Percentiles rank a stretch among this genome's conserved stretches.
These are phyloP conservation scores for Moesziomyces sp. DNA, from an alignment of 1,284 basidiomycete species.

Conservation along the genomic window DNA sequence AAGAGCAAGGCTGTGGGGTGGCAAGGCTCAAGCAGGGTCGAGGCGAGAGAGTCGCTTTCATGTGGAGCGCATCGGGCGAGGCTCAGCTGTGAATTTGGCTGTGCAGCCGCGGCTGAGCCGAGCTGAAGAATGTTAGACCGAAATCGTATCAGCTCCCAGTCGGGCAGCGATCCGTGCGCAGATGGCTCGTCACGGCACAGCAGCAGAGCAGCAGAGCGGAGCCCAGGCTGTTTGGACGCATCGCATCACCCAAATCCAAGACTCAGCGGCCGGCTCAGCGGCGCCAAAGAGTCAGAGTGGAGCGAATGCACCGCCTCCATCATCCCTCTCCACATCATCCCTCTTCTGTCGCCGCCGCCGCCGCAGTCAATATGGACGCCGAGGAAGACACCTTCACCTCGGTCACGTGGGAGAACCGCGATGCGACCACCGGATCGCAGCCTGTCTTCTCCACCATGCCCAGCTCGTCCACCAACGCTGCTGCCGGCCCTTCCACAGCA, in stretches of 20 bases:
- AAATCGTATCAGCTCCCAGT: too few species aligned
- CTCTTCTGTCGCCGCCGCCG: neutral
- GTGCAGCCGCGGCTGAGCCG: conserved; percentile 11
- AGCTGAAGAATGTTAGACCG: conserved; percentile 9
- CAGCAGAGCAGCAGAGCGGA: neutral
- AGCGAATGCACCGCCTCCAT: neutral
- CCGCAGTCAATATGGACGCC: conserved; percentile 23
- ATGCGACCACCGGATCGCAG: conserved; percentile 31
- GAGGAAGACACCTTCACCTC: conserved; percentile 62
- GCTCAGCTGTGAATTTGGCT: conserved; percentile 6
- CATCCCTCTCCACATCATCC: neutral
- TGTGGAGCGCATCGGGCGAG: too few species aligned
- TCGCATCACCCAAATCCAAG: too few species aligned
- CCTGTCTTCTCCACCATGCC: conserved; percentile 29
- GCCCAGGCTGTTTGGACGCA: too few species aligned
- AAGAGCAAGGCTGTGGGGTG: too few species aligned
- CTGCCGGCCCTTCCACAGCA: conserved; percentile 23
- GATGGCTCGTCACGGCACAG: conserved; percentile 5
- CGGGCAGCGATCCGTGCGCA: conserved; percentile 22
- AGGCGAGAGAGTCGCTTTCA: too few species aligned
- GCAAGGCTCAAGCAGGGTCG: too few species aligned
- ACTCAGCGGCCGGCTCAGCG: neutral
- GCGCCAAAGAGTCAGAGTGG: conserved; percentile 4
- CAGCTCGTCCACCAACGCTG: conserved; percentile 18
- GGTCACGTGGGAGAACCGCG: conserved; percentile 58